Evolutionary conservation across 306 rosid genomes (phyloP).

Genomic region (Mimosa bimucronata): DNA sequence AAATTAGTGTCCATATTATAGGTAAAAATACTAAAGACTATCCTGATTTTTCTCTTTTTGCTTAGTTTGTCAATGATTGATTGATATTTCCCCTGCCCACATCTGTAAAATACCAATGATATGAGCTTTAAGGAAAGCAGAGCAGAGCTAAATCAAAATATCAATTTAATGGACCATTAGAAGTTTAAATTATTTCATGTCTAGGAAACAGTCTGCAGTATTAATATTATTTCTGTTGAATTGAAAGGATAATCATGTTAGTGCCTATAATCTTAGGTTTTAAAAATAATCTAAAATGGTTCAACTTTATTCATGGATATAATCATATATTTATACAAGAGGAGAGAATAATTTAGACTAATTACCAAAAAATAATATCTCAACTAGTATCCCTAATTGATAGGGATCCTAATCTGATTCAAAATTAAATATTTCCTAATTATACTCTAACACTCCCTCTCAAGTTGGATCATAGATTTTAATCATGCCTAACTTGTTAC

Average conservation of each 20-base stretch:
- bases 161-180: background rate
- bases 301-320: too few relatives aligned
- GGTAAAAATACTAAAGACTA: background rate
- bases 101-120: background rate
- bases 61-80: background rate
- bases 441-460: too few relatives aligned
- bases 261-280: too few relatives aligned
- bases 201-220: background rate
- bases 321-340: too few relatives aligned
- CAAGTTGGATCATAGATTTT: too few relatives aligned
- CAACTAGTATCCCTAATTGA: too few relatives aligned
- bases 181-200: background rate
- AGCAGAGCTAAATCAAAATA: background rate
- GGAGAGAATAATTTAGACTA: too few relatives aligned
- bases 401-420: too few relatives aligned
- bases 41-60: background rate
- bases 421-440: too few relatives aligned
- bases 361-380: too few relatives aligned
- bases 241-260: constrained; percentile 13
- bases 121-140: background rate
- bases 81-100: background rate
- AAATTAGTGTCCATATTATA: background rate
- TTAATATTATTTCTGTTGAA: background rate
- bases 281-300: too few relatives aligned
- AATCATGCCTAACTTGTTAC: too few relatives aligned